Evolutionary conservation across 2,329 filamentous ascomycete species (phyloP).

Genomic region (Fusarium falciforme): DNA sequence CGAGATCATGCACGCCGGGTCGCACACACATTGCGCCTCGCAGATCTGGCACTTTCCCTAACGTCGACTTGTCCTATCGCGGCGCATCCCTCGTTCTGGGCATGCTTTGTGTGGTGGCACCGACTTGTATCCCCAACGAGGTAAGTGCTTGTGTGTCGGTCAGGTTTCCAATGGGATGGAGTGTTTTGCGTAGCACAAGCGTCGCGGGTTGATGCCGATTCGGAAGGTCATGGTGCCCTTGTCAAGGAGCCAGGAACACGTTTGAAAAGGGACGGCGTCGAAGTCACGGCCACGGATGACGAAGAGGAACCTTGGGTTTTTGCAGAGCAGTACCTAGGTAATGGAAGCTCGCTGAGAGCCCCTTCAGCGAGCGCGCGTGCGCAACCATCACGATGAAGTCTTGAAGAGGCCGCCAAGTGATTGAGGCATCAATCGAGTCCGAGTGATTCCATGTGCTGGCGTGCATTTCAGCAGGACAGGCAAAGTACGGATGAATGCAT

Average conservation of each 20-base stretch:
- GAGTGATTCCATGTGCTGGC: neutral
- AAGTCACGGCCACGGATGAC: slow-evolving; percentile 6
- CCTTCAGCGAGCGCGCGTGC: slow-evolving; percentile 34
- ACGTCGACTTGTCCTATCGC: slow-evolving; percentile 30
- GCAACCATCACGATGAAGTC: slow-evolving; percentile 7
- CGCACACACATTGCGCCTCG: slow-evolving; percentile 38
- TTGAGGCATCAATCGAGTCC: neutral
- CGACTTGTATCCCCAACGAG: slow-evolving; percentile 23
- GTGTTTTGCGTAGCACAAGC: slow-evolving; percentile 34
- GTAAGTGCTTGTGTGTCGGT: slow-evolving; percentile 28
- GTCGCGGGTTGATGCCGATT: slow-evolving; percentile 38
- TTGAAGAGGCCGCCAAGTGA: neutral
- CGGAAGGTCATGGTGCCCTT: slow-evolving; percentile 21
- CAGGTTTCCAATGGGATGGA: slow-evolving; percentile 38
- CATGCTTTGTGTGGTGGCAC: slow-evolving; percentile 31
- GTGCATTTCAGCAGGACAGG: neutral
- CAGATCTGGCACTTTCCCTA: slow-evolving; percentile 43
- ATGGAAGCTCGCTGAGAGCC: slow-evolving; percentile 36
- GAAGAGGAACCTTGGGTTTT: slow-evolving; percentile 1
- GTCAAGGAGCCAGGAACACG: neutral
- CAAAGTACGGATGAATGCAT: neutral
- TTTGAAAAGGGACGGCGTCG: slow-evolving; percentile 1
- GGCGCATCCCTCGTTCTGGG: slow-evolving; percentile 21
- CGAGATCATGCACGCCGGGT: slow-evolving; percentile 45
- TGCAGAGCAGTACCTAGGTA: neutral